These are phyloP conservation scores for Albifimbria verrucaria DNA, from an alignment of 2,329 filamentous ascomycete genomes.

Conservation along the genomic window DNA sequence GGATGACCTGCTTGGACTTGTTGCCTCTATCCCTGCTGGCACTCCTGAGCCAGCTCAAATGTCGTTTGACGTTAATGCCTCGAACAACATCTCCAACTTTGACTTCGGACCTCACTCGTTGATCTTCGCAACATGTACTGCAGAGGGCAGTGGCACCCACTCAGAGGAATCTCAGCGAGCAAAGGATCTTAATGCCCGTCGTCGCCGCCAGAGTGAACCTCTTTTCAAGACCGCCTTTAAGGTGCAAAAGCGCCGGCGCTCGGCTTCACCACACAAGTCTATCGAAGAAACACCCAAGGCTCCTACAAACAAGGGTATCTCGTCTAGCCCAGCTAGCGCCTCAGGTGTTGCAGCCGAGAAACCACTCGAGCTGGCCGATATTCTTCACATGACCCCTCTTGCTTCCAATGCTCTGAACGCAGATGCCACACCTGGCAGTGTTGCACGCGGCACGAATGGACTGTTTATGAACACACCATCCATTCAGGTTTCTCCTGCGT, in stretches of 20 bases:
- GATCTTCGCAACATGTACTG: background rate
- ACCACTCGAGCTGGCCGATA: too few relatives aligned
- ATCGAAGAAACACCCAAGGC: background rate
- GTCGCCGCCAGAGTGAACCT: constrained; percentile 32
- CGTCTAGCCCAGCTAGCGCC: background rate
- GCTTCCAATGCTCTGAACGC: background rate
- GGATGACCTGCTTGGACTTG: constrained; percentile 1
- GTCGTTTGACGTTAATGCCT: background rate
- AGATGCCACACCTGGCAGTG: background rate
- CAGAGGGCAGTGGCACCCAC: constrained; percentile 8
- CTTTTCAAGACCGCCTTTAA: constrained; percentile 22
- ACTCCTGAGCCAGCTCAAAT: background rate
- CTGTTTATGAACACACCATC: background rate
- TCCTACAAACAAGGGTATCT: background rate
- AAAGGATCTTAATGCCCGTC: constrained; percentile 15
- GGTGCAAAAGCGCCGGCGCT: constrained; percentile 20
- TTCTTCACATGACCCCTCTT: background rate
- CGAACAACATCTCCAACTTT: constrained; percentile 10
- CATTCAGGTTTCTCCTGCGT: background rate
- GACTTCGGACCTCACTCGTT: constrained; percentile 23
- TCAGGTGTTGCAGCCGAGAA: background rate
- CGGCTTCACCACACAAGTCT: constrained; percentile 24
- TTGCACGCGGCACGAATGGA: background rate
- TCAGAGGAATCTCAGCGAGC: constrained; percentile 17
- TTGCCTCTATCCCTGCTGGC: constrained; percentile 6